These are phyloP conservation scores for Talaromyces proteolyticus DNA, from an alignment of 495 filamentous ascomycete genomes.

Conservation along the genomic window DNA sequence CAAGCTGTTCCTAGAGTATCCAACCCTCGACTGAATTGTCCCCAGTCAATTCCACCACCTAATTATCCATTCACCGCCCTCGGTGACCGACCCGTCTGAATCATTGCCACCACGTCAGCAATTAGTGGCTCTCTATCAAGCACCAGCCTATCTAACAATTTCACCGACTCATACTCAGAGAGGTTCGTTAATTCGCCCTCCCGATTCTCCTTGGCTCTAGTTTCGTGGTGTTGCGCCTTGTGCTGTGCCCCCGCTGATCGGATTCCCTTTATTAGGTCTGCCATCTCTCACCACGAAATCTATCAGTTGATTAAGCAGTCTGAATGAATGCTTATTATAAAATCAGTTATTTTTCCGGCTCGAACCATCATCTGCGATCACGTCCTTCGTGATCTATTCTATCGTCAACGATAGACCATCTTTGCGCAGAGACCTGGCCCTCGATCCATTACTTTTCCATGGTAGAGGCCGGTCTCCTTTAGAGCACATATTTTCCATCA, in stretches of 20 bases:
- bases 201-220: too few species aligned
- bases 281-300: not conserved
- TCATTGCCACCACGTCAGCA: not conserved
- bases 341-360: not conserved
- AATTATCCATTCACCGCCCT: not conserved
- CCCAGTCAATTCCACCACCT: not conserved
- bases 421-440: not conserved
- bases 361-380: not conserved
- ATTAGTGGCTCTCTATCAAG: not conserved
- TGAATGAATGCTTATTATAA: not conserved
- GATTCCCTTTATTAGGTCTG: not conserved
- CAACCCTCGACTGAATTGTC: not conserved
- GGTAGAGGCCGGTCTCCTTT: conserved; percentile 5
- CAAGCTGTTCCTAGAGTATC: not conserved
- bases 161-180: too few species aligned
- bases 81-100: not conserved
- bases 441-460: conserved; percentile 4
- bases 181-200: too few species aligned
- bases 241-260: too few species aligned
- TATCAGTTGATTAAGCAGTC: not conserved
- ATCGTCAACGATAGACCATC: not conserved
- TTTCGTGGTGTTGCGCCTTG: too few species aligned
- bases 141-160: too few species aligned
- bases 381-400: not conserved
- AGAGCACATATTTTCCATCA: not conserved